Percentiles rank a stretch among this genome's conserved stretches.
These are phyloP conservation scores for Lactarius quietus DNA, from an alignment of 768 basidiomycete genomes.

Conservation along the genomic window DNA sequence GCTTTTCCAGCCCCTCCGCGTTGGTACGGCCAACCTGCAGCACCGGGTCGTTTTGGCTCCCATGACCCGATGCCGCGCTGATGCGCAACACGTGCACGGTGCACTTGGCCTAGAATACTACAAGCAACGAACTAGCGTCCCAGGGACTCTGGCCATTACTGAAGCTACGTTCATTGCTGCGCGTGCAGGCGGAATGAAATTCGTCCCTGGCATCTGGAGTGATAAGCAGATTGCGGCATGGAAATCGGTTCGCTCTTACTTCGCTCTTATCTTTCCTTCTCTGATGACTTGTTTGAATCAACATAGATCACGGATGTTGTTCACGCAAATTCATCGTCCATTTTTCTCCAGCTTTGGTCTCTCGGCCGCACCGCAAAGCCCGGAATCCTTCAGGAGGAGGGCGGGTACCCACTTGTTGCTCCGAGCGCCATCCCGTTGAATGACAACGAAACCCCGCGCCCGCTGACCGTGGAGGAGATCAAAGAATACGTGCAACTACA, in stretches of 20 bases:
- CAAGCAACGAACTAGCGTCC: slow-evolving; percentile 42
- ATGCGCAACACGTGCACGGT: slow-evolving; percentile 34
- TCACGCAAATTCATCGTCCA: slow-evolving; percentile 41
- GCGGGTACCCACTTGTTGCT: background rate
- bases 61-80: slow-evolving; percentile 46
- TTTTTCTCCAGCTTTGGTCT: slow-evolving; percentile 49
- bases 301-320: slow-evolving; percentile 30
- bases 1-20: slow-evolving; percentile 46
- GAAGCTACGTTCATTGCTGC: slow-evolving; percentile 54
- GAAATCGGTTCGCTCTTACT: slow-evolving; percentile 39
- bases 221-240: slow-evolving; percentile 52
- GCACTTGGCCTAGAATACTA: slow-evolving; percentile 44
- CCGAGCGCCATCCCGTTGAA: slow-evolving; percentile 1
- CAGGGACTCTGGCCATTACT: slow-evolving; percentile 54
- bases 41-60: slow-evolving; percentile 57
- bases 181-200: slow-evolving; percentile 46
- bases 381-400: background rate
- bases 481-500: slow-evolving; percentile 42
- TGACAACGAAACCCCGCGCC: slow-evolving; percentile 34
- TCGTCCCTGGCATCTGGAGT: slow-evolving; percentile 63
- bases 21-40: slow-evolving; percentile 41
- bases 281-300: background rate
- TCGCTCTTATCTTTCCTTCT: background rate
- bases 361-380: slow-evolving; percentile 38
- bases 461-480: slow-evolving; percentile 47